Evolutionary conservation across 805 yeast genomes (phyloP), one percentile per base, ranked within the genome.

Genomic region (Blastobotrys attinorum): DNA sequence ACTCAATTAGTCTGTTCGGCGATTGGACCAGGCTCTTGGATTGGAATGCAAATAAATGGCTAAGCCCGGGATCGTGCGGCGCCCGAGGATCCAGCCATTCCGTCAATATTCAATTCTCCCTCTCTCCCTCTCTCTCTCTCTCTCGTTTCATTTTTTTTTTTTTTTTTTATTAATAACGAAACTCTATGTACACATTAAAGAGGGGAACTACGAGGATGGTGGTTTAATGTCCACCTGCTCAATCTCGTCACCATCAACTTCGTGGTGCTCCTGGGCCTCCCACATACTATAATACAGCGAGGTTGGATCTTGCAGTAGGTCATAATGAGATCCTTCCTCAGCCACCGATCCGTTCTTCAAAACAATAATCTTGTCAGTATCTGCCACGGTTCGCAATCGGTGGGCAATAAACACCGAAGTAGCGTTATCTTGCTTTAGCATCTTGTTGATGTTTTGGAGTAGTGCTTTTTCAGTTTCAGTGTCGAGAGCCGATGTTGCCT

Each of bases 381-480:
- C 97, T 10, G 96, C 94, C 42, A 92, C 84, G 0, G 97, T 92
- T 60, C 97, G 73, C 57, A 90, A 70, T 50, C 98, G 67, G 61
- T 92, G 98, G 0, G 98, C 98, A 63, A 92, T 88, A 53, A 88
- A 84, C 3, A 92, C 79, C 53, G 86, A 84, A 1, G 98, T 92
- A 47, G 76, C 77, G 13, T 63, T 60, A 11, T 69, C 62, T 20
- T 75, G 76, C 40, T 63, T 69, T 60, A 92, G 82, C 20, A 86
- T 76, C 2, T 66, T 57, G 51, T 80, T 74, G 41, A 92, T 82
- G 0, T 96, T 89, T 42, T 72, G 74, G 56, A 92, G 65, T 37
- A 92, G 67, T 2, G 84, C 73, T 61, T 85, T 95, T 58, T 92
- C 98, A 0, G 98, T 92, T 55, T 89, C 95, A 8, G 98, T 92